Evolutionary conservation across 1,284 basidiomycete genomes (phyloP).

Genomic region (Ustilago xerochloae): DNA sequence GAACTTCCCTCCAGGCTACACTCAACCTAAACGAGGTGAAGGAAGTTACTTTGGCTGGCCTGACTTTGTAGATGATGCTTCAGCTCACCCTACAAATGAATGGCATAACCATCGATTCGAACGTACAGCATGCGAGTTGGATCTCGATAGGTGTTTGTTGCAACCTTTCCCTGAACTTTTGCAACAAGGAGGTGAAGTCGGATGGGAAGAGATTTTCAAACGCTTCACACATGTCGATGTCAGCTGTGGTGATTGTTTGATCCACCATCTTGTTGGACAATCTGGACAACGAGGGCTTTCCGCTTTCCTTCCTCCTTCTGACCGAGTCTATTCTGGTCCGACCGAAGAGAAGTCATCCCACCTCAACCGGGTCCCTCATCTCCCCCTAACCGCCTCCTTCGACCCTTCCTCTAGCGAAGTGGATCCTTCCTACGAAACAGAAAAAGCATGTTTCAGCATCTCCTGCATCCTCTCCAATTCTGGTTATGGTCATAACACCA

Average conservation of each 20-base stretch:
- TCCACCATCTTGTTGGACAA: conserved; percentile 37
- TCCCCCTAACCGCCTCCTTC: conserved; percentile 34
- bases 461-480: conserved; percentile 24
- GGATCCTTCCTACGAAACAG: conserved; percentile 5
- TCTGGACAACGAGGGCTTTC: conserved; percentile 34
- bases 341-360: background rate
- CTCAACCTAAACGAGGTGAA: conserved; percentile 2
- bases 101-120: conserved; percentile 28
- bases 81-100: background rate
- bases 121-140: conserved; percentile 30
- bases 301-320: conserved; percentile 34
- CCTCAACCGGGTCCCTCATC: conserved; percentile 21
- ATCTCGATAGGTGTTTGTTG: conserved; percentile 35
- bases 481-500: conserved; percentile 13
- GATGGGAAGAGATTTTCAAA: conserved; percentile 48
- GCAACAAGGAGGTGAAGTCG: background rate
- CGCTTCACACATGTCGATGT: conserved; percentile 29
- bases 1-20: background rate
- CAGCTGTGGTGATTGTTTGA: conserved; percentile 51
- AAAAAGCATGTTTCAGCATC: conserved; percentile 30
- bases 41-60: conserved; percentile 23
- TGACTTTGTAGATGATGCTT: conserved; percentile 30
- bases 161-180: background rate
- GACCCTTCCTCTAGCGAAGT: conserved; percentile 1
- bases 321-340: conserved; percentile 12